Percentiles rank a stretch among this genome's conserved stretches.
Evolutionary conservation across 2,329 filamentous ascomycete genomes (phyloP).

Genomic region (Byssothecium circinans): DNA sequence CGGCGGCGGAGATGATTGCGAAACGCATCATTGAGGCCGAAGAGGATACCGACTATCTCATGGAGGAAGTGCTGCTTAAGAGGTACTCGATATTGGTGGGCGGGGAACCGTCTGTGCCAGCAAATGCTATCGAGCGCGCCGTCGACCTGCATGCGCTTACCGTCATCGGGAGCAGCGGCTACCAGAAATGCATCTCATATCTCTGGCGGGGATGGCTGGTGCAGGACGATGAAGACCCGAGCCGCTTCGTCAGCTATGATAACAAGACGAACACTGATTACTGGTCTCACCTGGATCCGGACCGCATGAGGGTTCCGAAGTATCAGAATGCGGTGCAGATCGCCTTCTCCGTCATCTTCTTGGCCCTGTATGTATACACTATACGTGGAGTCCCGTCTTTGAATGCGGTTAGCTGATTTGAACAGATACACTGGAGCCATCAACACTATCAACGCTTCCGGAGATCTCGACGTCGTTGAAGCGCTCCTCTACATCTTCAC

Average conservation of each 20-base stretch:
- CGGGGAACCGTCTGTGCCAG: constrained; percentile 69
- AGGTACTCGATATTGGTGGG: constrained; percentile 81
- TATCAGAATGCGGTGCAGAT: constrained; percentile 94
- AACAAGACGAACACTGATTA: constrained; percentile 78
- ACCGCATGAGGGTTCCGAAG: constrained; percentile 86
- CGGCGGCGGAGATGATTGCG: constrained; percentile 87
- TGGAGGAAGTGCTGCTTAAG: constrained; percentile 81
- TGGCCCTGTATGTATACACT: constrained; percentile 62
- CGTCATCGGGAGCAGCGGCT: constrained; percentile 89
- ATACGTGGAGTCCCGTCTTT: too few relatives aligned
- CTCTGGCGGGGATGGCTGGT: constrained; percentile 96
- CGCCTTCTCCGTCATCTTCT: constrained; percentile 77
- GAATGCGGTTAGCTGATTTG: not conserved
- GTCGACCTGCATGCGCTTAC: constrained; percentile 88
- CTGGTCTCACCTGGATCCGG: constrained; percentile 83
- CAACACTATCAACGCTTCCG: constrained; percentile 86
- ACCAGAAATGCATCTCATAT: constrained; percentile 91
- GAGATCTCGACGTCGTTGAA: constrained; percentile 83
- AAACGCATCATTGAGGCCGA: constrained; percentile 88
- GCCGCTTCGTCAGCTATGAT: constrained; percentile 86
- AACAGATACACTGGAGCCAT: constrained; percentile 72
- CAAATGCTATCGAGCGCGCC: constrained; percentile 90
- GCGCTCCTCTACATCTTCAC: constrained; percentile 88
- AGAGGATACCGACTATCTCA: constrained; percentile 74
- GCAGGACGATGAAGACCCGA: constrained; percentile 90